A percentile compares a stretch with the other conserved stretches of the same genome.
These are phyloP conservation scores for Biscutella laevigata DNA, from an alignment of 441 rosid species.

Conservation along the genomic window DNA sequence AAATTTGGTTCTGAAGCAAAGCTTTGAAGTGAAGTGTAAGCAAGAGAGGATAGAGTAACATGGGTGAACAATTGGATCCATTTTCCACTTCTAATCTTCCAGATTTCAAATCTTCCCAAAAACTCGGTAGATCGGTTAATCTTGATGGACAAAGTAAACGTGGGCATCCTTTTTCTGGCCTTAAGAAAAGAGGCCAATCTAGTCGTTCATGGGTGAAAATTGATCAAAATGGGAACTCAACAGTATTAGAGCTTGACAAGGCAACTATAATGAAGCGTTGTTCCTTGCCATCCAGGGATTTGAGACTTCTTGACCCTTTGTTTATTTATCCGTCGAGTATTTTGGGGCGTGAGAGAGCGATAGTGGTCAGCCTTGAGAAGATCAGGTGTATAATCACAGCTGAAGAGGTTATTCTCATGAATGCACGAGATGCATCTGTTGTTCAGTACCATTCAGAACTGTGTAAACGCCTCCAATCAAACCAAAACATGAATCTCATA, in stretches of 20 bases:
- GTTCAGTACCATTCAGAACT: slow-evolving; percentile 66
- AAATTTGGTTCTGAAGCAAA: slow-evolving; percentile 16
- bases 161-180: slow-evolving; percentile 37
- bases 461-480: slow-evolving; percentile 67
- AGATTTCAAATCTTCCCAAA: slow-evolving; percentile 30
- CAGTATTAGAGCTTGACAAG: slow-evolving; percentile 74
- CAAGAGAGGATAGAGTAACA: slow-evolving; percentile 20
- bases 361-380: slow-evolving; percentile 86
- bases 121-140: slow-evolving; percentile 31
- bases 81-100: slow-evolving; percentile 23
- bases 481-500: slow-evolving; percentile 55
- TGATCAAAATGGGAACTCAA: slow-evolving; percentile 57
- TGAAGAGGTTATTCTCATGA: slow-evolving; percentile 85
- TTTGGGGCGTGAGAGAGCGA: slow-evolving; percentile 85
- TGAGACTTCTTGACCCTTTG: slow-evolving; percentile 88
- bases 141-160: slow-evolving; percentile 36
- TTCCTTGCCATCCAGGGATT: slow-evolving; percentile 85
- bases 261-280: slow-evolving; percentile 85
- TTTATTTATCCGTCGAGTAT: slow-evolving; percentile 87
- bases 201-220: slow-evolving; percentile 92
- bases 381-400: slow-evolving; percentile 90
- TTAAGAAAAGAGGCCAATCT: slow-evolving; percentile 84
- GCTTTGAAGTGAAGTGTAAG: slow-evolving; percentile 16
- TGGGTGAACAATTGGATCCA: slow-evolving; percentile 43
- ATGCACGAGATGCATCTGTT: slow-evolving; percentile 69